Conservation (phyloP, 345 rosid species). For the Rhizophora apiculata region DNA sequence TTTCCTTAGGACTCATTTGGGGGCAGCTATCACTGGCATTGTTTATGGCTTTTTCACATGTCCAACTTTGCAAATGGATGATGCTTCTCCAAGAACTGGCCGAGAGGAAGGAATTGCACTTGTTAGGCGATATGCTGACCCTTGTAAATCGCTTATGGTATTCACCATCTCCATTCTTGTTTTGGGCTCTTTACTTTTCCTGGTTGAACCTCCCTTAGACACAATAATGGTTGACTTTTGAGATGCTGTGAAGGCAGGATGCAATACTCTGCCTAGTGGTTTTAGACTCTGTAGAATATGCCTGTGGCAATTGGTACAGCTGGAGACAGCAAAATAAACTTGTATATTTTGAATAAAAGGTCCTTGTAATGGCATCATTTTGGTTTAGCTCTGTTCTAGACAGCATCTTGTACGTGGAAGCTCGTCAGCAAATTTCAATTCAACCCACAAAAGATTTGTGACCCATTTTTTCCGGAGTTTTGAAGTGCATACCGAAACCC, state of each 20-base stretch:
- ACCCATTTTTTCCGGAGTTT: too few species aligned
- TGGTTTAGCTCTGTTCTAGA: too few species aligned
- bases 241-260: background rate
- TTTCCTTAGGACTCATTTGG: slow-evolving; percentile 65
- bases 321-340: too few species aligned
- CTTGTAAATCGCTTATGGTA: slow-evolving; percentile 59
- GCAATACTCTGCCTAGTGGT: too few species aligned
- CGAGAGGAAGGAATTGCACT: slow-evolving; percentile 59
- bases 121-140: slow-evolving; percentile 37
- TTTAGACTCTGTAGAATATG: too few species aligned
- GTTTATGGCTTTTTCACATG: slow-evolving; percentile 56
- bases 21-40: slow-evolving; percentile 63
- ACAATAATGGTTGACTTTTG: slow-evolving; percentile 25
- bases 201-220: slow-evolving; percentile 50
- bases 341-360: too few species aligned
- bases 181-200: slow-evolving; percentile 36
- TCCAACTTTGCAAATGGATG: slow-evolving; percentile 61
- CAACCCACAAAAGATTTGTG: too few species aligned
- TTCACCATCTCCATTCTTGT: slow-evolving; percentile 44
- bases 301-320: too few species aligned
- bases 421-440: too few species aligned
- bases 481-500: too few species aligned
- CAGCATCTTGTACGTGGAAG: too few species aligned
- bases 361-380: too few species aligned
- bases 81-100: slow-evolving; percentile 44